Base-by-base conservation (phyloP, 352 stramenopile genomes). In the Pythium vanterpoolii region DNA sequence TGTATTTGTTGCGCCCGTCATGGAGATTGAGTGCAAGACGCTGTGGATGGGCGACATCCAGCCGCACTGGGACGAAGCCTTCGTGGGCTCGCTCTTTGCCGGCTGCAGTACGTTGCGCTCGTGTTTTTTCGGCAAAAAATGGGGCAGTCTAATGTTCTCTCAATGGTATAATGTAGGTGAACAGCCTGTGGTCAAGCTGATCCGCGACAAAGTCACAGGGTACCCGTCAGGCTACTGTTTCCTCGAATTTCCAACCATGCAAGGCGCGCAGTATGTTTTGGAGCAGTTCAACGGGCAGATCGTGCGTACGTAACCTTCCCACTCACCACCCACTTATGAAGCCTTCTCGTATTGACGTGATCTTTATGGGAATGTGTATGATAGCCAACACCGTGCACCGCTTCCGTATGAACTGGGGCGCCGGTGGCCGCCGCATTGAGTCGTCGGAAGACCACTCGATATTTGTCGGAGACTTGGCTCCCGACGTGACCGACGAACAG, bases 391-490 rank as follows among this genome's bases (percentile, higher is more conserved):
- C 89, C 31, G 61, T 84, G 64, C 81, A 96, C 60, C 87, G 87
- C 19, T 97, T 96, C 69, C 86, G 90, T 33, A 91, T 97, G 68
- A 97, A 97, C 68, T 97, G 90, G 90, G 90, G 89, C 33, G 84
- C 84, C 34, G 87, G 89, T 21, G 89, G 88, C 1, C 85, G 86
- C 24, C 84, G 89, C 21, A 91, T 96, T 55, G 87, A 96, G 62
- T 80, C 82, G 31, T 66, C 69, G 5, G 79, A 93, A 48, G 79
- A 97, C 54, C 89, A 93, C 60, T 97, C 90, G 44, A 87, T 97
- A 42, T 97, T 97, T 56, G 90, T 97, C 18, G 90, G 90, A 9
- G 90, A 97, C 64, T 66, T 97, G 38, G 81, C 86, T n/a, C 80
- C 86, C 0, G 89, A 96, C 38, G 89, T 97, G n/a, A 91, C 74